Base-by-base conservation (phyloP, 257 asterid species). In the Salvia rosmarinus region DNA sequence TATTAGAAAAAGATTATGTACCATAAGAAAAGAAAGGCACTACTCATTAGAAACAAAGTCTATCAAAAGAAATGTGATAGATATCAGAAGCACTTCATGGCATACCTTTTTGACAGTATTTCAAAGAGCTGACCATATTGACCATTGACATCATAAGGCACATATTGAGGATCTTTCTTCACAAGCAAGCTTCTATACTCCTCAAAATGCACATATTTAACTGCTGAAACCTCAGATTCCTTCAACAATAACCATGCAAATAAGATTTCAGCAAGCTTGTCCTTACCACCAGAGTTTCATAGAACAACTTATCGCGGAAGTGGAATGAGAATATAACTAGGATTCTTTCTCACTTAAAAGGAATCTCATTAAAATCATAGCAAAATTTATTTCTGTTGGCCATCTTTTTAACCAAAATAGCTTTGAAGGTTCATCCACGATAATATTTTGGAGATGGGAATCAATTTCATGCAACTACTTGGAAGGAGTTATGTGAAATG, bases 181-280 rank as follows among this genome's bases (percentile, higher is more conserved):
- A 78, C 88, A 69, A 95, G 95, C 80, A 87, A 82, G 70, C 87
- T 78, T 83, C 81, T 87, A 34, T 95, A 95, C 77, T 91, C 92
- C 80, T 91, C 90, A 43, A 78, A 44, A 20, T 89, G 81, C 75
- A 89, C 74, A 82, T 91, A 95, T 80, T 95, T 95, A 58, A 95
- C 98, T 49, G 96, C 96, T 76, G 98, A 91, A 77, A 95, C 99
- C 81, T 95, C 99, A 70, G 97, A 91, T 81, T 95, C 98, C 99
- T 95, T 78, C 84, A 70, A 82, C 71, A 72, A 56, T 9, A 71
- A 57, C 61, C 19, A 42, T 43, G 51, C 34, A 68, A 70, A 40
- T 30, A 66, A 71, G 81, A 21, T 57, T 65, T 73, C 50, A 70
- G 74, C 69, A 57, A 64, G 68, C 19, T 60, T n/a, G 17, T 43